Base-by-base conservation (phyloP, 768 basidiomycete genomes). In the Podaxis pistillaris region DNA sequence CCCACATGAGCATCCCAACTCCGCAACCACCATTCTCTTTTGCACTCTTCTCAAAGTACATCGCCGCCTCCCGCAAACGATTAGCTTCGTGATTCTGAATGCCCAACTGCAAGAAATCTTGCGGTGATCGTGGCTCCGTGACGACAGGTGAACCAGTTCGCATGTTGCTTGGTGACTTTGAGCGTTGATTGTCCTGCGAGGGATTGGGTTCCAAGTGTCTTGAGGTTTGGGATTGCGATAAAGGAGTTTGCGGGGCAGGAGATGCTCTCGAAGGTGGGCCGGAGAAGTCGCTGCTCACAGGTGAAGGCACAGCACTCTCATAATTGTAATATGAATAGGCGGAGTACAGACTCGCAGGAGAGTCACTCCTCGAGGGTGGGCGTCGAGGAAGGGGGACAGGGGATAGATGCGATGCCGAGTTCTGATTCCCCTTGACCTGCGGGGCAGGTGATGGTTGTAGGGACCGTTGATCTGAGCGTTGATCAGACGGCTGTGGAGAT, bases 1-100 rank as follows among this genome's bases (percentile, higher is more conserved):
- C 94, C 83, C 90, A 95, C 91, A 96, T 93, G 63, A 96, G 74
- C 93, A 94, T 95, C 17, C 94, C 94, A 3, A 93, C 86, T 1
- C 89, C 89, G 69, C 90, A 94, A 1, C 93, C 94, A 1, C 93
- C 93, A 56, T 80, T 75, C 64, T 84, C 78, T 58, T 79, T 90
- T 11, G 92, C 92, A 51, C 87, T 86, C 74, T 82, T 83, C 75
- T 94, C 91, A 70, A 94, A 93, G 72, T 79, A 91, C 26, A 72
- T 69, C 0, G 90, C 91, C 11, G 88, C 88, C 67, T 91, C 89
- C 50, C 71, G 70, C 4, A 94, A 77, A 47, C 84, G 79, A 70
- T 92, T 88, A 33, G 86, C 84, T 72, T 93, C 88, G 68, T 94
- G 92, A 69, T 86, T 85, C 66, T 82, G 80, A 65, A 94, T 94